Percentiles rank a stretch among this genome's conserved stretches.
Conservation (phyloP, 192 early-diverging fungal genomes). For the Diversispora epigaea region DNA sequence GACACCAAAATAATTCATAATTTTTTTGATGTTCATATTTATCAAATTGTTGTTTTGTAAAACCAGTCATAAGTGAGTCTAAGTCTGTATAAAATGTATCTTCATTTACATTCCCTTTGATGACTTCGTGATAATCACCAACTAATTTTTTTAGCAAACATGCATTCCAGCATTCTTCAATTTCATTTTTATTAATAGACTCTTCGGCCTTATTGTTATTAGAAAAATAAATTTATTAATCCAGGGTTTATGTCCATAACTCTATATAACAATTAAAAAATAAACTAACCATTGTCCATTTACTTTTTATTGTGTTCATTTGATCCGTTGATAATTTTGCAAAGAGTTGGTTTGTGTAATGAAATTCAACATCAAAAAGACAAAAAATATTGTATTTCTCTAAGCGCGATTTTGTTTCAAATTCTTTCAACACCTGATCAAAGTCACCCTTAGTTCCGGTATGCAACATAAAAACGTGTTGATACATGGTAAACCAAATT, state of each 20-base stretch:
- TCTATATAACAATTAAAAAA: background rate
- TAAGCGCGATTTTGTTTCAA: slow-evolving; percentile 3
- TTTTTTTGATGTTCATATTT: slow-evolving; percentile 6
- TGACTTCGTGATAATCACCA: background rate
- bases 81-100: slow-evolving; percentile 19
- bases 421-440: background rate
- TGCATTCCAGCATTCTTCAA: slow-evolving; percentile 15
- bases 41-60: slow-evolving; percentile 16
- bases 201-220: slow-evolving; percentile 13
- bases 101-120: slow-evolving; percentile 1
- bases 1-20: slow-evolving; percentile 31
- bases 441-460: slow-evolving; percentile 2
- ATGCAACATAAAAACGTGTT: background rate
- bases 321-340: slow-evolving; percentile 9
- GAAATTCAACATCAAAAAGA: slow-evolving; percentile 19
- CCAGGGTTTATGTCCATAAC: background rate
- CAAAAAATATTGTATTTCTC: slow-evolving; percentile 12
- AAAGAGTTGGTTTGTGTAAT: slow-evolving; percentile 1
- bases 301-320: background rate
- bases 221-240: background rate
- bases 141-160: slow-evolving; percentile 23
- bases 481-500: background rate
- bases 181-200: slow-evolving; percentile 3
- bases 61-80: background rate
- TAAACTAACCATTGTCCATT: slow-evolving; percentile 22